These are phyloP conservation scores for Phlyctochytrium planicorne DNA, from an alignment of 192 early-diverging fungal genomes.

Conservation along the genomic window DNA sequence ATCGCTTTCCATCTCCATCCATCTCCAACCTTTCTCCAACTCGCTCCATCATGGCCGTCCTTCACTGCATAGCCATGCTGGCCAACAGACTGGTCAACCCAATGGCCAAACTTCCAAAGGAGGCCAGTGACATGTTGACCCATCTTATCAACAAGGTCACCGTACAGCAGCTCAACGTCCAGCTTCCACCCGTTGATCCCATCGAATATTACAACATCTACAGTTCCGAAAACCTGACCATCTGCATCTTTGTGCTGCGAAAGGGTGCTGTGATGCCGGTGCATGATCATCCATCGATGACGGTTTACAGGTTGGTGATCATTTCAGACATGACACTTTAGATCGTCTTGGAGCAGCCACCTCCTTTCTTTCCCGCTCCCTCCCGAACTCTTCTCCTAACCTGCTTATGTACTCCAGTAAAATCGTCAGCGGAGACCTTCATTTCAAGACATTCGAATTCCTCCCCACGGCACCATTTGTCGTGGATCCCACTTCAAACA, in stretches of 20 bases:
- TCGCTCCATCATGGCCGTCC: background rate
- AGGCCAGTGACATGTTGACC: background rate
- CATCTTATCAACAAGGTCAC: background rate
- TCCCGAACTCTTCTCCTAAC: background rate
- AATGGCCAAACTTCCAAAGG: background rate
- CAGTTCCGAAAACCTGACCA: constrained; percentile 29
- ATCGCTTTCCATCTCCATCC: too few relatives aligned
- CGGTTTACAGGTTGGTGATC: constrained; percentile 34
- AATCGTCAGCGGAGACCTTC: constrained; percentile 39
- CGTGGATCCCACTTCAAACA: background rate
- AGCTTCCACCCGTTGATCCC: background rate
- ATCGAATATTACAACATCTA: constrained; percentile 25
- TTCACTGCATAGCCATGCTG: constrained; percentile 1
- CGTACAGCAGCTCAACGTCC: background rate
- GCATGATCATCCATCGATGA: constrained; percentile 52
- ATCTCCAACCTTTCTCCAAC: too few relatives aligned
- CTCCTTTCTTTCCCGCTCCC: background rate
- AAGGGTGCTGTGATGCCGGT: constrained; percentile 38
- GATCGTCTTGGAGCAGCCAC: background rate
- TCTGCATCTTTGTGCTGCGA: constrained; percentile 42
- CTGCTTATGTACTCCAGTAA: constrained; percentile 18
- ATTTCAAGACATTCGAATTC: constrained; percentile 39
- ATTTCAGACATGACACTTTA: background rate
- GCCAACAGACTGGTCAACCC: background rate
- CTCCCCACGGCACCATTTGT: background rate